Conservation (phyloP, 148 eudicot genomes). For the Arbutus unedo region DNA sequence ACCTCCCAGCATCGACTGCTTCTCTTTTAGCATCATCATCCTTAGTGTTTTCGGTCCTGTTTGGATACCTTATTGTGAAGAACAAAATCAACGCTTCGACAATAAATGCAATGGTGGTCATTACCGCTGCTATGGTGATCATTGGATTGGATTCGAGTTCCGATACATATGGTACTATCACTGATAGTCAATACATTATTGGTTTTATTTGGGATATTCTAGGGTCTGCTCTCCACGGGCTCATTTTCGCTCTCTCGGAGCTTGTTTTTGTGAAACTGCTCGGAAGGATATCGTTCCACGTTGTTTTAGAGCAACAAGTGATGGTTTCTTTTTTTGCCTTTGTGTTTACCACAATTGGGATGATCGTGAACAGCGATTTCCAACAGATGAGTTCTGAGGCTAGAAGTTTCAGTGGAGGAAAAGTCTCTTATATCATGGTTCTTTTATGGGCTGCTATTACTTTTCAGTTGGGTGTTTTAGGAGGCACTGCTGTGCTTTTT, state of each 20-base stretch:
- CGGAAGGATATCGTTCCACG: conserved; percentile 67
- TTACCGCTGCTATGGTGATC: conserved; percentile 60
- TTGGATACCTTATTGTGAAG: conserved; percentile 60
- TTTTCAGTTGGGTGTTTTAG: conserved; percentile 70
- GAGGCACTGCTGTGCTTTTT: conserved; percentile 60
- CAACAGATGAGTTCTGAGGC: conserved; percentile 56
- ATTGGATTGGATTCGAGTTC: conserved; percentile 75
- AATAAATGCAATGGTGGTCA: conserved; percentile 57
- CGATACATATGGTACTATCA: conserved; percentile 46
- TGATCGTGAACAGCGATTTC: conserved; percentile 39
- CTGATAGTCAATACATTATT: conserved; percentile 46
- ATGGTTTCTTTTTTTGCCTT: conserved; percentile 75
- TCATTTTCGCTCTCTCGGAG: conserved; percentile 78
- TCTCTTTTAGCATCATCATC: conserved; percentile 77
- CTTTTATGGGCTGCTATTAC: conserved; percentile 64
- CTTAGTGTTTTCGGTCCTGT: conserved; percentile 61
- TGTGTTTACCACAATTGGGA: conserved; percentile 59
- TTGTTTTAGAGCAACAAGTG: conserved; percentile 81
- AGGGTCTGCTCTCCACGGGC: conserved; percentile 76
- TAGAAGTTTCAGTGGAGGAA: conserved; percentile 52
- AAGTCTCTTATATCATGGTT: conserved; percentile 47
- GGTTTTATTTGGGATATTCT: conserved; percentile 68
- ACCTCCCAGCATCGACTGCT: conserved; percentile 88
- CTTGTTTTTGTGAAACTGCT: conserved; percentile 54
- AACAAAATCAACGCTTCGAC: conserved; percentile 62